Percentiles rank a stretch among this genome's conserved stretches.
phyloP scores from a whole-genome alignment of 2,329 filamentous ascomycete genomes.

The Fusarium heterosporum region DNA sequence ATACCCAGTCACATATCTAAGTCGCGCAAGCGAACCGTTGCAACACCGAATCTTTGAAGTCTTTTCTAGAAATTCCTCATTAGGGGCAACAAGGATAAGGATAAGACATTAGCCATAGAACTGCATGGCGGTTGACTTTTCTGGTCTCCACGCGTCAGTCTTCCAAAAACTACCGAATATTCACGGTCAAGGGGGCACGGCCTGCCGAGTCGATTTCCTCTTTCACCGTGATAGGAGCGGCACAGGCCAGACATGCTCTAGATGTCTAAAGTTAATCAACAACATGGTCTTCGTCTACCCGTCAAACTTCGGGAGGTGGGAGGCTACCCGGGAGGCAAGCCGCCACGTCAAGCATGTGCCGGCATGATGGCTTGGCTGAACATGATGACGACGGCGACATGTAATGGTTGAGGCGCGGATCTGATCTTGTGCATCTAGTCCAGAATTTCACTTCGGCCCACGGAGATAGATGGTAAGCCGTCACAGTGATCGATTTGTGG shows the following conservation, averaged over 20 bases:
- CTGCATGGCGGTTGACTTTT: conserved; percentile 36
- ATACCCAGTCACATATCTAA: not conserved
- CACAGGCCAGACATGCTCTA: not conserved
- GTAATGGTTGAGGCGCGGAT: not conserved
- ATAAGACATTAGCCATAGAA: not conserved
- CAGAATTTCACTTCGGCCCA: not conserved
- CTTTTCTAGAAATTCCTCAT: not conserved
- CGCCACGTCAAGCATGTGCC: conserved; percentile 10
- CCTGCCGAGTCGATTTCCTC: conserved; percentile 23
- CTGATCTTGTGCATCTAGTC: not conserved
- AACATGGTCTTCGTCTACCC: not conserved
- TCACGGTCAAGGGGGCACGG: conserved; percentile 5
- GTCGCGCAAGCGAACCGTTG: conserved; percentile 21
- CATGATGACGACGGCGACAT: conserved; percentile 33
- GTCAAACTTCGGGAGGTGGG: conserved; percentile 14
- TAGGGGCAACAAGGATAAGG: not conserved
- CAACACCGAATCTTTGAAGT: conserved; percentile 1
- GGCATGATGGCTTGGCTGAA: conserved; percentile 27
- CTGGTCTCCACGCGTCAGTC: conserved; percentile 35
- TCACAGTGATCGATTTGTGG: not conserved
- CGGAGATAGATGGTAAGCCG: not conserved
- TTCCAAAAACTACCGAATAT: conserved; percentile 14
- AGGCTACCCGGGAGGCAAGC: conserved; percentile 2
- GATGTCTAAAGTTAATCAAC: conserved; percentile 1
- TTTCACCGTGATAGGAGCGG: conserved; percentile 31